These are phyloP conservation scores for Exophiala alcalophila DNA, from an alignment of 2,329 filamentous ascomycete species.

Conservation along the genomic window DNA sequence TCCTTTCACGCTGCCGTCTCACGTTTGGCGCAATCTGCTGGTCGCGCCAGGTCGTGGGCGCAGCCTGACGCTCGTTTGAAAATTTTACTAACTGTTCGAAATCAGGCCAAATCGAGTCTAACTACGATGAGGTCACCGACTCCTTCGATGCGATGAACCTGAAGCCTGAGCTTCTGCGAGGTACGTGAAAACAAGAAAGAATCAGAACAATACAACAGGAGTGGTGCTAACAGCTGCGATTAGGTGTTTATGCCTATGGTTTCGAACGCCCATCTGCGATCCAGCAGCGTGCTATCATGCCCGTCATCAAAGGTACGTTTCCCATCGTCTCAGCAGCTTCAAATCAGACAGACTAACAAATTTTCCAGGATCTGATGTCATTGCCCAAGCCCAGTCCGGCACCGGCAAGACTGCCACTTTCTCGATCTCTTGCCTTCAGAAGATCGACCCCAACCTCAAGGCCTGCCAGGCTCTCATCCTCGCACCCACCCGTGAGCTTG, in stretches of 20 bases:
- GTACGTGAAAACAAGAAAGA: slow-evolving; percentile 50
- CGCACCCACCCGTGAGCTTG: slow-evolving; percentile 95
- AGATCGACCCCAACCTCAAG: slow-evolving; percentile 94
- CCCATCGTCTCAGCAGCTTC: slow-evolving; percentile 13
- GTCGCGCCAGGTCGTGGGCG: slow-evolving; percentile 3
- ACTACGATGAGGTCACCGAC: slow-evolving; percentile 99
- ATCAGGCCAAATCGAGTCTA: slow-evolving; percentile 97
- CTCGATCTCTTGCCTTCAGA: slow-evolving; percentile 98
- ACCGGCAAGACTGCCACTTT: slow-evolving; percentile 99
- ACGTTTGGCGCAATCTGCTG: too few species aligned
- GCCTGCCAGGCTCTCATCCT: slow-evolving; percentile 97
- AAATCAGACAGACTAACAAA: slow-evolving; percentile 25
- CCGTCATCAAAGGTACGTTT: slow-evolving; percentile 97
- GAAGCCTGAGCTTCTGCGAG: slow-evolving; percentile 94
- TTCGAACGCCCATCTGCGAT: slow-evolving; percentile 99
- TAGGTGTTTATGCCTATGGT: slow-evolving; percentile 97
- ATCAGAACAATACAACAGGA: slow-evolving; percentile 23
- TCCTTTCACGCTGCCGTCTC: background rate
- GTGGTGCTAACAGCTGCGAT: slow-evolving; percentile 16
- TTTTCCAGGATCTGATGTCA: slow-evolving; percentile 83
- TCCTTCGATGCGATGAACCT: slow-evolving; percentile 98
- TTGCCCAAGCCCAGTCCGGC: slow-evolving; percentile 98
- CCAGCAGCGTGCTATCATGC: slow-evolving; percentile 99
- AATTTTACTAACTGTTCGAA: slow-evolving; percentile 24
- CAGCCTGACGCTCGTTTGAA: background rate